Conservation (phyloP, 2,329 filamentous ascomycete species). For the Colletotrichum siamense region DNA sequence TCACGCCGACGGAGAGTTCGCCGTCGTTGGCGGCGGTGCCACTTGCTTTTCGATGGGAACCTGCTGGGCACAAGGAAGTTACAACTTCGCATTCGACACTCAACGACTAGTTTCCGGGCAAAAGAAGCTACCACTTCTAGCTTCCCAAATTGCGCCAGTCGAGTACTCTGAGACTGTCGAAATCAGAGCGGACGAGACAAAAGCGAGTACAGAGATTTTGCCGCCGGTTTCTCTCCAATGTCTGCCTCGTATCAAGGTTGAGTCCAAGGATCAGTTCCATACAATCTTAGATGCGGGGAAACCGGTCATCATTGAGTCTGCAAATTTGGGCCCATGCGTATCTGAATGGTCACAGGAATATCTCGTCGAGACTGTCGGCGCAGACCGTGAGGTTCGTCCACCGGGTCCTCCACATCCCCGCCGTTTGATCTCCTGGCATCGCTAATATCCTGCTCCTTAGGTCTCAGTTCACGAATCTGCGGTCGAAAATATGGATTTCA, state of each 20-base stretch:
- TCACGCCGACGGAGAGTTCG: constrained; percentile 52
- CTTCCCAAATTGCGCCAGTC: not conserved
- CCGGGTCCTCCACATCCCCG: not conserved
- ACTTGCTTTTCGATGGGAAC: constrained; percentile 92
- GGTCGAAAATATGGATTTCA: constrained; percentile 77
- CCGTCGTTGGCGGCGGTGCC: constrained; percentile 80
- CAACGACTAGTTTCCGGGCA: not conserved
- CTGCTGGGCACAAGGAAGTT: constrained; percentile 75
- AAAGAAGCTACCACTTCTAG: not conserved
- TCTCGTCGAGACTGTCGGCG: constrained; percentile 66
- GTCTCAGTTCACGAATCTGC: constrained; percentile 77
- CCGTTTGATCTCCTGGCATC: not conserved
- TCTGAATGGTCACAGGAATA: constrained; percentile 73
- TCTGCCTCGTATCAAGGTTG: constrained; percentile 59
- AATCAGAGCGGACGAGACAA: constrained; percentile 1
- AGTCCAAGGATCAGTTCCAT: constrained; percentile 62
- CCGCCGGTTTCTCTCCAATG: not conserved
- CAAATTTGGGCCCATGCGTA: constrained; percentile 60
- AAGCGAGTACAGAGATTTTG: constrained; percentile 20
- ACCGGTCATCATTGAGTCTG: constrained; percentile 69
- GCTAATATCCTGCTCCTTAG: constrained; percentile 37
- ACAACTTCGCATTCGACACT: constrained; percentile 36
- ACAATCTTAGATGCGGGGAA: constrained; percentile 60
- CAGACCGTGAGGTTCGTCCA: constrained; percentile 59
- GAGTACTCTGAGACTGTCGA: not conserved